phyloP scores from a whole-genome alignment of 805 yeast species.

The Nakazawaea peltata region DNA sequence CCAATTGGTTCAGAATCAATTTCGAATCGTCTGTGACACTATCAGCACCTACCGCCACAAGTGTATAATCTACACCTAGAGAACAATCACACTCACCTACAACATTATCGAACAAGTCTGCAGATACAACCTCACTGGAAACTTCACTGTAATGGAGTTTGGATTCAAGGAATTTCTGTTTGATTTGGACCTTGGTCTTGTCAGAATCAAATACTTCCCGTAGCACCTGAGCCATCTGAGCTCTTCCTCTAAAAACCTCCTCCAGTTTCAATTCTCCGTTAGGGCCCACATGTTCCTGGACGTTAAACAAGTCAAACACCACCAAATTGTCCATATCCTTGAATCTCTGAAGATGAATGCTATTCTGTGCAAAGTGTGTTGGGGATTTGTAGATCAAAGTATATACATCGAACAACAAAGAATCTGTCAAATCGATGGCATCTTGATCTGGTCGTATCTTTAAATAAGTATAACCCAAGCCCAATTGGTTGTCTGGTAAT shows the following conservation, averaged over 20 bases:
- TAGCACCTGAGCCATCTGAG: neutral
- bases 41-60: slow-evolving; percentile 3
- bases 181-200: neutral
- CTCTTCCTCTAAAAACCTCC: neutral
- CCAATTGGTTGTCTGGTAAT: too few relatives aligned
- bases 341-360: slow-evolving; percentile 1
- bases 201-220: neutral
- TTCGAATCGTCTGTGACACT: neutral
- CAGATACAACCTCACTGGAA: neutral
- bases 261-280: neutral
- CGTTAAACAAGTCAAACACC: slow-evolving; percentile 2
- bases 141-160: neutral
- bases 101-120: neutral
- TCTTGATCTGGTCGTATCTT: neutral
- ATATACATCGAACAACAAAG: slow-evolving; percentile 4
- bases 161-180: neutral
- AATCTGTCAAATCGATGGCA: neutral
- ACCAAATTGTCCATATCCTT: neutral
- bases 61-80: slow-evolving; percentile 4
- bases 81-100: slow-evolving; percentile 4
- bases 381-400: neutral
- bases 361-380: neutral
- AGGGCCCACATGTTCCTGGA: neutral
- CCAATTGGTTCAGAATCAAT: neutral
- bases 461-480: slow-evolving; percentile 3